phyloP scores from a whole-genome alignment of 768 basidiomycete species.

The Pleurotus tuoliensis region DNA sequence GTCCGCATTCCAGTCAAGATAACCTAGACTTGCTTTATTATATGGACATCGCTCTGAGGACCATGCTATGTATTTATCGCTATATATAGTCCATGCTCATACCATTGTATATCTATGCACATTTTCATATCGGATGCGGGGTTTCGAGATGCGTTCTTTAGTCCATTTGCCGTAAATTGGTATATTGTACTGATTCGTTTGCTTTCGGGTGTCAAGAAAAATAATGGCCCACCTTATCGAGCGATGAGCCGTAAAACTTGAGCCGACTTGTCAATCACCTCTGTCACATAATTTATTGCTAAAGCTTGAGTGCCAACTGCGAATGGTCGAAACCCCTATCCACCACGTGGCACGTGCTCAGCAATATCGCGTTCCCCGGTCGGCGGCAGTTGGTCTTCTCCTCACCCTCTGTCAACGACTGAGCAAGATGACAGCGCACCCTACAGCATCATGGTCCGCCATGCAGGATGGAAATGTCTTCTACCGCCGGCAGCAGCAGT shows the following conservation, averaged over 20 bases:
- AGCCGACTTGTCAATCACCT: too few species aligned
- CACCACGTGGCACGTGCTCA: background rate
- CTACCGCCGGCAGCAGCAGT: conserved; percentile 82
- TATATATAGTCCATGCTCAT: conserved; percentile 5
- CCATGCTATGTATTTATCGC: conserved; percentile 5
- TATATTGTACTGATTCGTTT: too few species aligned
- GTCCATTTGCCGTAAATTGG: too few species aligned
- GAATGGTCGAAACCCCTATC: background rate
- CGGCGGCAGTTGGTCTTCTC: too few species aligned
- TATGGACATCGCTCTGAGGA: conserved; percentile 4
- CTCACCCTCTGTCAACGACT: background rate
- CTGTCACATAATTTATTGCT: background rate
- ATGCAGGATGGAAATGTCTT: conserved; percentile 87
- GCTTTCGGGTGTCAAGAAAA: too few species aligned
- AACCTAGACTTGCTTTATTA: conserved; percentile 27
- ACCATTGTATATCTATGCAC: conserved; percentile 5
- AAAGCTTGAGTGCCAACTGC: background rate
- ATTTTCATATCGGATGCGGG: background rate
- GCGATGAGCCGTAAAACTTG: too few species aligned
- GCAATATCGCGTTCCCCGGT: too few species aligned
- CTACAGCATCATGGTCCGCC: conserved; percentile 84
- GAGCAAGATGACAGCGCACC: conserved; percentile 54
- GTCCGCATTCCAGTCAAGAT: conserved; percentile 62
- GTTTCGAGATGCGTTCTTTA: too few species aligned
- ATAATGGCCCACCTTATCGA: too few species aligned